Evolutionary conservation across 176 grass and related monocot species (phyloP), one percentile per base, ranked within the genome.

Genomic region (Secale cereale): DNA sequence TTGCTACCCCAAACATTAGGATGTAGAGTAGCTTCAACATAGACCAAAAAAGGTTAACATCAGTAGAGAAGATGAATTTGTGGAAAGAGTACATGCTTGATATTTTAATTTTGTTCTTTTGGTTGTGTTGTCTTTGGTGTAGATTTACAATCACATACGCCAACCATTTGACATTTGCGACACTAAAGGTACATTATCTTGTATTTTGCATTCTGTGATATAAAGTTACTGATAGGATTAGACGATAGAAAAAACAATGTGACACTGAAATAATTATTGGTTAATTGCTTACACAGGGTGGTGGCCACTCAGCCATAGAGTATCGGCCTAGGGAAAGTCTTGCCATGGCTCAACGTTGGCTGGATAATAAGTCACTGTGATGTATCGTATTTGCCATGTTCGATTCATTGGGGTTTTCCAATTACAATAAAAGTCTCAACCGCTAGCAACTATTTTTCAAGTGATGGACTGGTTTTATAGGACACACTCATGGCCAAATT

Each of bases 161-260:
- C 33, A 89, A 92, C 54, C 72, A 93, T 28, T 23, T 89, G 52
- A 89, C 84, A 28, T 92, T 81, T 78, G 88, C 82, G 7, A 90
- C 85, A 10, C 26, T 93, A 52, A 90, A 93, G 85, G 88, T 93
- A 56, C 2, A 22, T 46, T 33, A 27, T 7, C 25, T 20, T 56
- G 7, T 22, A 4, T 43, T 43, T 16, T 22, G 5, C 25, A 39
- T 84, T 57, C 3, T 15, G 43, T 22, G 31, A 19, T 10, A 70
- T 70, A 22, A 37, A 10, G 8, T 37, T 22, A n/a, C 9, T 37
- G 17, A 70, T 3, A 22, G 4, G 32, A 70, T n/a, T 37, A 1
- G 43, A 15, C 43, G 5, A n/a, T 33, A 10, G 22, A 25, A 17
- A 8, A 17, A 19, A 56, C 15, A 25, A 22, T 56, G 35, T 40